Conservation (phyloP, 140 eudicot species). For the Cichorium intybus region DNA sequence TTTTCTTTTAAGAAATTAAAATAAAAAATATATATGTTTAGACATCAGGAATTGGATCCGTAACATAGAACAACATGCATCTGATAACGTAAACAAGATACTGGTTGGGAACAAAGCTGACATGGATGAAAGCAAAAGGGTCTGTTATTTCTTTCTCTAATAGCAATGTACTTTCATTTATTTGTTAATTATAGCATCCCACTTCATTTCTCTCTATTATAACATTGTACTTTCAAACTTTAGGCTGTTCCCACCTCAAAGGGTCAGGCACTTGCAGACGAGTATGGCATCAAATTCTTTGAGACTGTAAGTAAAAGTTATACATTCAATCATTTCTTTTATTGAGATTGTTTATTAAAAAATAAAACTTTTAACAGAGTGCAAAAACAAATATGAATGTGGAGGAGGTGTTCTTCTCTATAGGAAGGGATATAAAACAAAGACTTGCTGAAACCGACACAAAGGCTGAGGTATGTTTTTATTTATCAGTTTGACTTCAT, state of each 20-base stretch:
- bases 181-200: no score
- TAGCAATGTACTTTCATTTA: no score
- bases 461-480: conserved; percentile 57
- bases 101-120: conserved; percentile 83
- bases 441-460: conserved; percentile 75
- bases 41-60: conserved; percentile 82
- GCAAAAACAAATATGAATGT: conserved; percentile 80
- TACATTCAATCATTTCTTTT: not conserved
- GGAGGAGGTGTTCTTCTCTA: conserved; percentile 74
- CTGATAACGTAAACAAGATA: conserved; percentile 82
- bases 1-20: not conserved
- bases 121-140: conserved; percentile 93
- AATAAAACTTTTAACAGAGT: conserved; percentile 51
- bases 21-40: conserved; percentile 10
- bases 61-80: conserved; percentile 81
- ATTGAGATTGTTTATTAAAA: not conserved
- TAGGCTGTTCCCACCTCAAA: conserved; percentile 75
- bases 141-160: not conserved
- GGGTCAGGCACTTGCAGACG: conserved; percentile 88
- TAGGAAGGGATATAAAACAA: conserved; percentile 67
- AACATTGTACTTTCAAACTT: not conserved
- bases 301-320: conserved; percentile 54
- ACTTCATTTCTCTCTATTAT: no score
- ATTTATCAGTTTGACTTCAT: not conserved
- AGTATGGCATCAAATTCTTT: conserved; percentile 77